These are phyloP conservation scores for Globisporangium echinulatum DNA, from an alignment of 352 stramenopile species.

Conservation along the genomic window DNA sequence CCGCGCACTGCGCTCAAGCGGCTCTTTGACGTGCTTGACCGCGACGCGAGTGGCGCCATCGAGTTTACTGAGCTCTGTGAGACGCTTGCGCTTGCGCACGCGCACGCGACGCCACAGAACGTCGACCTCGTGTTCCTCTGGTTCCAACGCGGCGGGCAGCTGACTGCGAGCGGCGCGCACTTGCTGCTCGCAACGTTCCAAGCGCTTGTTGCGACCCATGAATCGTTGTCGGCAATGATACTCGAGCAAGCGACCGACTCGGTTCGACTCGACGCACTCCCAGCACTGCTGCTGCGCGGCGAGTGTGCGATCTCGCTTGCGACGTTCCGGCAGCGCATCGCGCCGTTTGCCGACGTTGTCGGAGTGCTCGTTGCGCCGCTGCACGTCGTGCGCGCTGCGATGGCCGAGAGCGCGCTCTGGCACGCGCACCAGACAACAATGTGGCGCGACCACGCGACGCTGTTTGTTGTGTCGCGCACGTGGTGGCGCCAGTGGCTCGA, in stretches of 20 bases:
- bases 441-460: slow-evolving; percentile 41
- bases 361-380: slow-evolving; percentile 49
- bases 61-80: slow-evolving; percentile 67
- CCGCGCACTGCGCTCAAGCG: slow-evolving; percentile 25
- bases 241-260: slow-evolving; percentile 12
- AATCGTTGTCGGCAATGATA: slow-evolving; percentile 12
- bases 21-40: slow-evolving; percentile 48
- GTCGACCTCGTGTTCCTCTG: slow-evolving; percentile 52
- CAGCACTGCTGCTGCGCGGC: slow-evolving; percentile 18
- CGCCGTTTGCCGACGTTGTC: slow-evolving; percentile 26
- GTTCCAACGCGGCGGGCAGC: slow-evolving; percentile 28
- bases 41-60: slow-evolving; percentile 30
- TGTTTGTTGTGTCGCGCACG: slow-evolving; percentile 36
- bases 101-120: slow-evolving; percentile 22
- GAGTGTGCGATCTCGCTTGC: slow-evolving; percentile 14
- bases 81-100: slow-evolving; percentile 34
- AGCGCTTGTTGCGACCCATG: slow-evolving; percentile 9
- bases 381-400: slow-evolving; percentile 33
- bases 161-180: slow-evolving; percentile 28
- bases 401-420: slow-evolving; percentile 40
- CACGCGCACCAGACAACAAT: slow-evolving; percentile 21
- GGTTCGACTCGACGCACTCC: slow-evolving; percentile 6
- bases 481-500: slow-evolving; percentile 62
- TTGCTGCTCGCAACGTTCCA: slow-evolving; percentile 27
- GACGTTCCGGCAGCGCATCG: slow-evolving; percentile 23